Conservation (phyloP, 192 early-diverging fungal species). For the Backusella luteola region DNA sequence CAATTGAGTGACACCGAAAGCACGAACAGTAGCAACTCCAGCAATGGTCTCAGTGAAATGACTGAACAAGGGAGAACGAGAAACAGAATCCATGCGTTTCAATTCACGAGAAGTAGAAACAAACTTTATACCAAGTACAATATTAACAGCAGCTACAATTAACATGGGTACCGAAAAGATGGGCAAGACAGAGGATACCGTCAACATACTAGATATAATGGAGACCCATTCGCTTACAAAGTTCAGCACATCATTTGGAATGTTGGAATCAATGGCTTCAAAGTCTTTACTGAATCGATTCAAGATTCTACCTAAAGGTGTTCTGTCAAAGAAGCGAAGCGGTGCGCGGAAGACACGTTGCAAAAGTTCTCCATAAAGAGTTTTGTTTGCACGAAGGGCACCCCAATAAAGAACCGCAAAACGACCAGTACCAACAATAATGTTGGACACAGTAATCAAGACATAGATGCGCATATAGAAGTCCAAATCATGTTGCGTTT, state of each 20-base stretch:
- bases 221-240: constrained; percentile 7
- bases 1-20: constrained; percentile 64
- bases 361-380: constrained; percentile 55
- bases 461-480: constrained; percentile 64
- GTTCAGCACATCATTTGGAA: constrained; percentile 13
- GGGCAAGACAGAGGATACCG: constrained; percentile 6
- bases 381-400: constrained; percentile 49
- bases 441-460: constrained; percentile 44
- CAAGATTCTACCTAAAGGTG: constrained; percentile 78
- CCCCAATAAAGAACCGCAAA: constrained; percentile 44
- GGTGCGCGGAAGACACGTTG: constrained; percentile 57
- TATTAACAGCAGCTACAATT: neutral
- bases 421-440: constrained; percentile 42
- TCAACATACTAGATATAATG: constrained; percentile 11
- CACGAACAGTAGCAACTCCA: constrained; percentile 79
- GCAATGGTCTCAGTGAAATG: constrained; percentile 71
- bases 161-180: neutral
- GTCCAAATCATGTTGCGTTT: constrained; percentile 27
- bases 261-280: constrained; percentile 44
- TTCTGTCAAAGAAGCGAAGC: constrained; percentile 79
- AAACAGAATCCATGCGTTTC: constrained; percentile 82
- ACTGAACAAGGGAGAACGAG: constrained; percentile 74
- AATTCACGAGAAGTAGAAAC: constrained; percentile 80
- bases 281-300: constrained; percentile 77
- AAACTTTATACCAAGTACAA: constrained; percentile 52